Evolutionary conservation across 2,329 filamentous ascomycete genomes (phyloP), one percentile per base, ranked within the genome.

Genomic region (Phaeoacremonium minimum): DNA sequence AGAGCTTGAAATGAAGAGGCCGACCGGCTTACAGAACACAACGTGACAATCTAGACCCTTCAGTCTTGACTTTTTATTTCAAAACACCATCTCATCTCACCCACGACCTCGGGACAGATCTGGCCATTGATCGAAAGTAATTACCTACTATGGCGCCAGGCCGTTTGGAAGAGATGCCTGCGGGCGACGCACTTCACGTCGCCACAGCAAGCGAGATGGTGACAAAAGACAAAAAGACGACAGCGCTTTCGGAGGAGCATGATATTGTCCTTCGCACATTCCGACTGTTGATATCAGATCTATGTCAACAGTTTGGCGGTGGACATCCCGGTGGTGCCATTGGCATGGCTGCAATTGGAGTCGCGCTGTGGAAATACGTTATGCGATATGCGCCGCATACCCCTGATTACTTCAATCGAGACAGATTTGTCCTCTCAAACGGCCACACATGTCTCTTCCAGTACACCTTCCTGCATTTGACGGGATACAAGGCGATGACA

Each of bases 271-370:
- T 85, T 34, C 71, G 69, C 46, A 75, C 73, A 6, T 83, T 83
- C 50, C 66, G 81, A 37, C 61, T 74, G 33, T 58, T 85, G 18
- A 80, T 85, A 40, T 78, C 81, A 30, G 82, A 86, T 51, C 58
- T 86, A 4, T 85, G 80, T 48, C 71, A 85, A 52, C 80, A 85
- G 45, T 86, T 83, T 57, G 76, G 76, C 43, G 80, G 80, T 22
- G 82, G 82, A 0, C 82, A 85, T 50, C 81, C 80, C 14, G 81
- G 80, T 28, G 44, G 45, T n/a, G 56, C 56, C 16, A 55, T 61
- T 30, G 58, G 56, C 3, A 61, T 60, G 58, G 57, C 57, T 7
- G 56, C 56, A 4, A 59, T 60, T 15, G 57, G 58, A 8, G 49
- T 66, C 8, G 55, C 59, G 0, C 52, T 81, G 4, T 83, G 71